Conservation (phyloP, 2,329 filamentous ascomycete genomes). For the Epichloe scottii region DNA sequence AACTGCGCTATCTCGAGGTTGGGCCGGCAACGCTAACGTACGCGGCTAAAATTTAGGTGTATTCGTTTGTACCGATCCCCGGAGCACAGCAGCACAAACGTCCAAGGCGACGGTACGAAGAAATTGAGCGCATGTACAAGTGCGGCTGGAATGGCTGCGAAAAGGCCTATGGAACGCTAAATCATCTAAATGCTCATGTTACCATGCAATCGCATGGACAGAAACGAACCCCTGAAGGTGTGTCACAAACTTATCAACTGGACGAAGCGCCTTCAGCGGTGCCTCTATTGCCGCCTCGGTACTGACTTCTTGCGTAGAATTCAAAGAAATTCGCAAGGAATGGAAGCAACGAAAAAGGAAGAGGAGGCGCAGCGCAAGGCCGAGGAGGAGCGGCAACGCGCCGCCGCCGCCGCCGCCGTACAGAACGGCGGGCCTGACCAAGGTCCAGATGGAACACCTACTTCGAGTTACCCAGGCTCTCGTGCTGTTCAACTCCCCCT, state of each 20-base stretch:
- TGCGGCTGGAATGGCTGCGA: constrained; percentile 98
- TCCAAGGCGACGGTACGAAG: constrained; percentile 84
- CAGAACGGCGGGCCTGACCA: constrained; percentile 38
- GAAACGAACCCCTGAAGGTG: constrained; percentile 96
- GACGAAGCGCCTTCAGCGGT: background rate
- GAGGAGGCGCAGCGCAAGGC: constrained; percentile 83
- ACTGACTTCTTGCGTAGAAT: constrained; percentile 47
- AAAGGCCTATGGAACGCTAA: constrained; percentile 95
- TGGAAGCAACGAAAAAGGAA: constrained; percentile 99
- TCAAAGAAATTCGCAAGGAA: constrained; percentile 97
- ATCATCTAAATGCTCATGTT: constrained; percentile 94
- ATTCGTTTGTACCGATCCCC: constrained; percentile 95
- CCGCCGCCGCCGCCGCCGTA: constrained; percentile 12
- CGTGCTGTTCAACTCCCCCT: constrained; percentile 57
- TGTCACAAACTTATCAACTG: constrained; percentile 18
- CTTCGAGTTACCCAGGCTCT: constrained; percentile 43
- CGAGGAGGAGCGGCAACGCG: constrained; percentile 69
- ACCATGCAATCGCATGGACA: constrained; percentile 96
- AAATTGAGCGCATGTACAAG: constrained; percentile 99
- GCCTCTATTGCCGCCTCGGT: background rate
- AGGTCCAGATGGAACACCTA: constrained; percentile 26
- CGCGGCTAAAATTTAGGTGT: constrained; percentile 52
- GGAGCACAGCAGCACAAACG: constrained; percentile 96
- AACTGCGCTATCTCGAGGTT: background rate
- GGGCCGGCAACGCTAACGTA: background rate